These are phyloP conservation scores for Rhododendron kiyosumense DNA, from an alignment of 148 eudicot genomes.

Conservation along the genomic window DNA sequence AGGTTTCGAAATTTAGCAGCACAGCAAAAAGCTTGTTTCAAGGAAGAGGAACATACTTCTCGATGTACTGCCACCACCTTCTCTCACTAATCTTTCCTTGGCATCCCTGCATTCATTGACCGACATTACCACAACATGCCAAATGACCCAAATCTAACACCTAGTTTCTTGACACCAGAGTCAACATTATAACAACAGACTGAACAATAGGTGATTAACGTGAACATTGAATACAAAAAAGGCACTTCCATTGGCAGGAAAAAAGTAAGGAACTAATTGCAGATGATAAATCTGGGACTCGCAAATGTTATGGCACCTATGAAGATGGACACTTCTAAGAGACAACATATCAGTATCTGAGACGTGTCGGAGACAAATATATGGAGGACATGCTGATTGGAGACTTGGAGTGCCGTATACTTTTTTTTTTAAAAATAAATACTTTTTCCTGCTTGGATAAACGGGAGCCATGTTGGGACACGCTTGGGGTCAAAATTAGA, in stretches of 20 bases:
- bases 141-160: not conserved
- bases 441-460: not conserved
- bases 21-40: not conserved
- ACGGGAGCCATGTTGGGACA: not conserved
- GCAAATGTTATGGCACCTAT: not conserved
- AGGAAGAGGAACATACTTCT: conserved; percentile 40
- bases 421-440: not conserved
- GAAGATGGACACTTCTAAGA: not conserved
- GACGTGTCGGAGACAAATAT: not conserved
- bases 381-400: not conserved
- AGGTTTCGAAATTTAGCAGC: not conserved
- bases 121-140: conserved; percentile 4
- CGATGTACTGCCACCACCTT: conserved; percentile 41
- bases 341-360: not conserved
- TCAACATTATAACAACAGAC: not conserved
- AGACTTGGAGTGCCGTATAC: not conserved
- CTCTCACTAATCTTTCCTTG: conserved; percentile 40
- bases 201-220: not conserved
- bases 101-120: conserved; percentile 43
- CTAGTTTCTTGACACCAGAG: not conserved
- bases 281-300: not conserved
- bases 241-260: not conserved
- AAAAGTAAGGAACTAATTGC: not conserved
- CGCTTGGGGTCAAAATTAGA: not conserved
- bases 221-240: not conserved